These are phyloP conservation scores for Phytophthora hibernalis DNA, from an alignment of 352 stramenopile genomes.

Conservation along the genomic window DNA sequence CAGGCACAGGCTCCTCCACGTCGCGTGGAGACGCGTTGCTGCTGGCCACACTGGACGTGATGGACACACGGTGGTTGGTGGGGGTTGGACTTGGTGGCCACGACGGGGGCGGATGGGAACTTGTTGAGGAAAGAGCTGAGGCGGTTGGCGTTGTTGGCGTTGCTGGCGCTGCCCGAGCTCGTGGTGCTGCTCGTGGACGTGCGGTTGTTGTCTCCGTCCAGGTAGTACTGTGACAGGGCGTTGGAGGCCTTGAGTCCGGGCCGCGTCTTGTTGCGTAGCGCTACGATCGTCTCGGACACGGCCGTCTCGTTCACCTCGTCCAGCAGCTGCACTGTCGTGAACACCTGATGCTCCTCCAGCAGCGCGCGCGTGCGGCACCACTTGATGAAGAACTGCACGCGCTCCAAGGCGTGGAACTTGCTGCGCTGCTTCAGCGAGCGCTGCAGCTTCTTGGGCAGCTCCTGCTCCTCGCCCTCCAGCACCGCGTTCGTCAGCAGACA, in stretches of 20 bases:
- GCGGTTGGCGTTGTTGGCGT: constrained; percentile 48
- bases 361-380: constrained; percentile 66
- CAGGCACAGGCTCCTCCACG: constrained; percentile 35
- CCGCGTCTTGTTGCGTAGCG: constrained; percentile 67
- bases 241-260: constrained; percentile 36
- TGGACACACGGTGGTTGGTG: constrained; percentile 29
- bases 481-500: constrained; percentile 68
- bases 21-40: constrained; percentile 36
- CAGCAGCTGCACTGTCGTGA: constrained; percentile 81
- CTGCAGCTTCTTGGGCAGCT: constrained; percentile 77
- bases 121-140: constrained; percentile 77
- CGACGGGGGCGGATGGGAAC: constrained; percentile 49
- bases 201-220: constrained; percentile 31
- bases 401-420: constrained; percentile 85
- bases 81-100: constrained; percentile 39
- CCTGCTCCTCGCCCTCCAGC: constrained; percentile 30
- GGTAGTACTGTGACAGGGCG: constrained; percentile 43
- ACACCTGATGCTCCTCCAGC: constrained; percentile 77
- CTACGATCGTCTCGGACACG: constrained; percentile 66
- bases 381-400: constrained; percentile 88
- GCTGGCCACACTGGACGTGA: constrained; percentile 45
- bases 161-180: constrained; percentile 25
- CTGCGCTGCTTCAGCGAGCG: constrained; percentile 70
- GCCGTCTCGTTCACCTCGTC: constrained; percentile 79
- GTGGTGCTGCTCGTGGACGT: constrained; percentile 31